Conservation (phyloP, 257 asterid species). For the Galeopsis tetrahit region DNA sequence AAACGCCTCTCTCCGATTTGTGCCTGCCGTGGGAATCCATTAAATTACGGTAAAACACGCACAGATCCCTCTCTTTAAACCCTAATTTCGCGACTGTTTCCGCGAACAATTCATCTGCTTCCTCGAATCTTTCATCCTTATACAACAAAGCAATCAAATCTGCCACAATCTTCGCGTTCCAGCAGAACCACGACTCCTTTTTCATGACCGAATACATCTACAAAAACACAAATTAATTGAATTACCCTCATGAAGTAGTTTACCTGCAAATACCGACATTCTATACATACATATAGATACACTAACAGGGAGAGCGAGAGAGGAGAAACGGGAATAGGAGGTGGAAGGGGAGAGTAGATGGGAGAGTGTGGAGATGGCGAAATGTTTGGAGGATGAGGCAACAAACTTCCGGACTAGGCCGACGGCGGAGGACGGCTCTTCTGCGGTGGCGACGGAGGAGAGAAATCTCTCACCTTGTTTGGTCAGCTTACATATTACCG, state of each 20-base stretch:
- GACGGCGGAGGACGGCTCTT: conserved; percentile 44
- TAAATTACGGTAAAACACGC: conserved; percentile 64
- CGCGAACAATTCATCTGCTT: conserved; percentile 52
- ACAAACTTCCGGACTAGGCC: conserved; percentile 77
- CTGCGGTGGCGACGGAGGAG: conserved; percentile 53
- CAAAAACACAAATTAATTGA: conserved; percentile 34
- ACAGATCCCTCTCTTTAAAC: conserved; percentile 59
- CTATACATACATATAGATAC: background rate
- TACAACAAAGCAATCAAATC: conserved; percentile 62
- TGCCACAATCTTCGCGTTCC: conserved; percentile 86
- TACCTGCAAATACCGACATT: background rate
- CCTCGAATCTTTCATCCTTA: conserved; percentile 51
- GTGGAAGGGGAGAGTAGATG: conserved; percentile 72
- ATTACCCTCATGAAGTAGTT: background rate
- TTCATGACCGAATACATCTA: conserved; percentile 69
- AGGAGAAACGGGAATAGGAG: conserved; percentile 55
- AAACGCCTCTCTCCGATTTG: conserved; percentile 49
- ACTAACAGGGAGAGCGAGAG: conserved; percentile 76
- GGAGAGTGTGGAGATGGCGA: conserved; percentile 71
- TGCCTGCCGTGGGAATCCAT: conserved; percentile 63
- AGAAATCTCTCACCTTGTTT: conserved; percentile 76
- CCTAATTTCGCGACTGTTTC: conserved; percentile 56
- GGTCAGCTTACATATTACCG: conserved; percentile 42
- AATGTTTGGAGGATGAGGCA: conserved; percentile 71
- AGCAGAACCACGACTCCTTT: conserved; percentile 80